Base-by-base conservation (phyloP, 2,329 filamentous ascomycete genomes). In the Aspergillus sp. region DNA sequence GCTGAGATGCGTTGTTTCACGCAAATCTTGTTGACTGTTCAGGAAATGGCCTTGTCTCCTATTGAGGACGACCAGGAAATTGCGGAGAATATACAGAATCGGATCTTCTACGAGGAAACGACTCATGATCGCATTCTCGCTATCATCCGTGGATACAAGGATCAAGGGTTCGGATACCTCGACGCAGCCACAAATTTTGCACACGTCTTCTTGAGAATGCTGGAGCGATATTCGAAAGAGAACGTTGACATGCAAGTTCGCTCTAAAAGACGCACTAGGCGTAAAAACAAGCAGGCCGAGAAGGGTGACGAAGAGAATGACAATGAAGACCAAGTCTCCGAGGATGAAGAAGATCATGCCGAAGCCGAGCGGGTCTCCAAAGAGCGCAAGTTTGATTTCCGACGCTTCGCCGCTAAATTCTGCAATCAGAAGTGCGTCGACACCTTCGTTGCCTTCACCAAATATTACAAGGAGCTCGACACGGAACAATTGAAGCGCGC, bases 81-180 rank as follows among this genome's bases (percentile, higher is more conserved):
- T 73, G 94, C 95, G 0, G 94, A 99, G 73, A 99, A 99, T 67
- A 97, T 96, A 12, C 86, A 96, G 55, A 96, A 90, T 69, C 91
- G 94, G 62, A 91, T 99, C n/a, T 99, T 99, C 74, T 99, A 99
- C 77, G 95, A 99, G 75, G 92, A 98, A 71, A 86, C 91, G 0
- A 97, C 93, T 0, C 93, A 99, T 70, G 94, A 99, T 62, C 84
- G 90, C 24, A 85, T 99, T 54, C 85, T 94, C 31, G 85, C 87
- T 60, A 90, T 97, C 55, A 82, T 94, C 1, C 84, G 89, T 63
- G 88, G 85, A n/a, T 98, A 96, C 79, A 96, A 96, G 66, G 91
- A 94, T 61, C 95, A 98, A 77, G 90, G 91, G 0, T 95, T 97
- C 67, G 91, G 92, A 57, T 99, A 97, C 67, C 83, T 99, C 1